Evolutionary conservation across 495 filamentous ascomycete genomes (phyloP).

Genomic region (Hypoxylon subgilvum): DNA sequence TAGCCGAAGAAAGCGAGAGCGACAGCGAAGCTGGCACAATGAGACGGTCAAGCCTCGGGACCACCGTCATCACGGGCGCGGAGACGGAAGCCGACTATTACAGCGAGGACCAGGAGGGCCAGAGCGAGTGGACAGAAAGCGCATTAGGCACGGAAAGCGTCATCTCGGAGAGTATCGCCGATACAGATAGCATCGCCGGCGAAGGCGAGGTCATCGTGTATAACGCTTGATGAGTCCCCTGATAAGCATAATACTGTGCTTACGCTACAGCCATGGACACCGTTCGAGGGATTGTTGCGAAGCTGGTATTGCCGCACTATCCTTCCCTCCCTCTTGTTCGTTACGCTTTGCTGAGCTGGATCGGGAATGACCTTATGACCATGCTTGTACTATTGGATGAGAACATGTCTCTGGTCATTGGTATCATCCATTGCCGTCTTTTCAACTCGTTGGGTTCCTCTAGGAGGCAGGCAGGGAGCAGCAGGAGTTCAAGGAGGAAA

Average conservation of each 20-base stretch:
- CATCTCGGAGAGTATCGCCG: constrained; percentile 36
- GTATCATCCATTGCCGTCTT: no score
- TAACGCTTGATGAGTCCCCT: constrained; percentile 4
- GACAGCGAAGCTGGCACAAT: constrained; percentile 35
- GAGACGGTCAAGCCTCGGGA: constrained; percentile 43
- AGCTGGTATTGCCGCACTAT: not conserved
- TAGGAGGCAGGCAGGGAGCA: no score
- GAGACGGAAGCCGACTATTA: constrained; percentile 43
- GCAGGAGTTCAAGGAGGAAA: not conserved
- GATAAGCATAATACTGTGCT: not conserved
- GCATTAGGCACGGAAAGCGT: constrained; percentile 23
- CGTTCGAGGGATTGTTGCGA: constrained; percentile 3
- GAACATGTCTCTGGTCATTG: constrained; percentile 17
- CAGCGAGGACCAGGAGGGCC: constrained; percentile 39
- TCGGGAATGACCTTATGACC: no score
- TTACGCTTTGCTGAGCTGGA: no score
- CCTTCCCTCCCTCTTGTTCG: not conserved
- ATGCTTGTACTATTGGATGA: no score
- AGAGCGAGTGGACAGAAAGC: constrained; percentile 50
- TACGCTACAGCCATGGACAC: not conserved
- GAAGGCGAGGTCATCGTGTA: constrained; percentile 35
- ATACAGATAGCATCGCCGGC: constrained; percentile 36
- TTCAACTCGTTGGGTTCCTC: no score
- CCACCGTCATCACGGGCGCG: constrained; percentile 64
- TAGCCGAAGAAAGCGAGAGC: constrained; percentile 38